Evolutionary conservation across 2,329 filamentous ascomycete genomes (phyloP).

Genomic region (Fusarium papillatum): DNA sequence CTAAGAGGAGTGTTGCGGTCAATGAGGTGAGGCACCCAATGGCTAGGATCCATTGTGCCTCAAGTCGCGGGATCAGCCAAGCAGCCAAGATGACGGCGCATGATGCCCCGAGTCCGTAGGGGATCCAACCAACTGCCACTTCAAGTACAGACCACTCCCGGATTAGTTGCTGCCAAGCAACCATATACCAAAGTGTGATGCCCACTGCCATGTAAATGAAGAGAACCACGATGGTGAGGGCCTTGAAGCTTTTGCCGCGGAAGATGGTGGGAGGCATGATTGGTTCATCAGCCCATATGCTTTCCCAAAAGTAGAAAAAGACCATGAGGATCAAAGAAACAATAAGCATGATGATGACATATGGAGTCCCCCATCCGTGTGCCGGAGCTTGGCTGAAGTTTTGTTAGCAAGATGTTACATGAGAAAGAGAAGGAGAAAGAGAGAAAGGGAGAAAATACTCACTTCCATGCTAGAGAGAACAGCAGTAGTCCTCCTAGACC

Average conservation of each 20-base stretch:
- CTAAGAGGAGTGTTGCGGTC: conserved; percentile 42
- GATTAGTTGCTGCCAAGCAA: conserved; percentile 58
- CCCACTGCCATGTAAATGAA: conserved; percentile 62
- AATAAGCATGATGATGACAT: conserved; percentile 54
- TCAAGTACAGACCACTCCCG: conserved; percentile 56
- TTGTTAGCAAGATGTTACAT: not conserved
- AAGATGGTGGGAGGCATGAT: conserved; percentile 62
- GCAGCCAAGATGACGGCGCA: conserved; percentile 56
- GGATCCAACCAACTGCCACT: conserved; percentile 52
- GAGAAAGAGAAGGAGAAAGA: not conserved
- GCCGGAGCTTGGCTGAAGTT: conserved; percentile 50
- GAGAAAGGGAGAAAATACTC: conserved; percentile 11
- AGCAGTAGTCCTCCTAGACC: conserved; percentile 56
- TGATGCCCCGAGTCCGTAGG: conserved; percentile 55
- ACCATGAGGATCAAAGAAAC: conserved; percentile 46
- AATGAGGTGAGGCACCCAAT: conserved; percentile 50
- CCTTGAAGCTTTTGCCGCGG: conserved; percentile 55
- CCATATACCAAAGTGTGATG: conserved; percentile 61
- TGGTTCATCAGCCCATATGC: conserved; percentile 50
- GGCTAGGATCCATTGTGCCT: conserved; percentile 60
- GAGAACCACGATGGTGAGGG: conserved; percentile 56
- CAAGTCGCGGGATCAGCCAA: conserved; percentile 58
- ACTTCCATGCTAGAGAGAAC: conserved; percentile 65
- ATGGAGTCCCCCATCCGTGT: conserved; percentile 57
- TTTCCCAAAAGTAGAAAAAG: conserved; percentile 58